These are phyloP conservation scores for Candida chilensis DNA, from an alignment of 805 yeast species.

Conservation along the genomic window DNA sequence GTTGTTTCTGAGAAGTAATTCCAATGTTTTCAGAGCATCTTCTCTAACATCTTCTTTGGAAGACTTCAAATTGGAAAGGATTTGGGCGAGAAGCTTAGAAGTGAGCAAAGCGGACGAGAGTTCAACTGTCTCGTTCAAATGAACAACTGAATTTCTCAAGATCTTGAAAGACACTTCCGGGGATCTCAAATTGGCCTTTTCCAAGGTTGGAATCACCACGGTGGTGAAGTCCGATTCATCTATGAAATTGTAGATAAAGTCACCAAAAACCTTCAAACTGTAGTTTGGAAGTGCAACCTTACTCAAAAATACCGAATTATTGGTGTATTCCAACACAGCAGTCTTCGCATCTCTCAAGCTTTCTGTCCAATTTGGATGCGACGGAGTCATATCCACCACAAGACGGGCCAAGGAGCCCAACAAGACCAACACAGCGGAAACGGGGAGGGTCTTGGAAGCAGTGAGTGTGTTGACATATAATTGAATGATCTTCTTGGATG, in stretches of 20 bases:
- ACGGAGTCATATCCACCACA: conserved; percentile 1
- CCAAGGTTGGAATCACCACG: conserved; percentile 49
- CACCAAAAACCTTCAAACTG: conserved; percentile 27
- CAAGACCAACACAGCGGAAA: neutral
- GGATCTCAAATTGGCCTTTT: conserved; percentile 68
- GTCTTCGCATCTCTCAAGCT: neutral
- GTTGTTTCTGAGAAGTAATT: conserved; percentile 10
- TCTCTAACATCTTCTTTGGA: conserved; percentile 58
- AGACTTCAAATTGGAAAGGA: conserved; percentile 53
- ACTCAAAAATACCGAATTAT: conserved; percentile 32
- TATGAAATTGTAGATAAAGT: conserved; percentile 34
- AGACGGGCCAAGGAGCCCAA: neutral
- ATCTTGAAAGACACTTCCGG: conserved; percentile 66
- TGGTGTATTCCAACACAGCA: conserved; percentile 13
- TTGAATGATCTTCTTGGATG: conserved; percentile 5
- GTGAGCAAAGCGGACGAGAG: conserved; percentile 26
- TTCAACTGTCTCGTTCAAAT: conserved; percentile 17
- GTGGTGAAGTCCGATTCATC: conserved; percentile 23
- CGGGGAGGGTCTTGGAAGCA: neutral
- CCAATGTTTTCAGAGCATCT: conserved; percentile 30
- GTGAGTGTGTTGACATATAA: conserved; percentile 1
- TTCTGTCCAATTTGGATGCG: conserved; percentile 2
- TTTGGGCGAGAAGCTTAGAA: conserved; percentile 41
- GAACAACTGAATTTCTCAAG: too few species aligned
- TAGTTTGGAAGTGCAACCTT: conserved; percentile 28